phyloP scores from a whole-genome alignment of 352 stramenopile genomes.

The Phytopythium montanum region DNA sequence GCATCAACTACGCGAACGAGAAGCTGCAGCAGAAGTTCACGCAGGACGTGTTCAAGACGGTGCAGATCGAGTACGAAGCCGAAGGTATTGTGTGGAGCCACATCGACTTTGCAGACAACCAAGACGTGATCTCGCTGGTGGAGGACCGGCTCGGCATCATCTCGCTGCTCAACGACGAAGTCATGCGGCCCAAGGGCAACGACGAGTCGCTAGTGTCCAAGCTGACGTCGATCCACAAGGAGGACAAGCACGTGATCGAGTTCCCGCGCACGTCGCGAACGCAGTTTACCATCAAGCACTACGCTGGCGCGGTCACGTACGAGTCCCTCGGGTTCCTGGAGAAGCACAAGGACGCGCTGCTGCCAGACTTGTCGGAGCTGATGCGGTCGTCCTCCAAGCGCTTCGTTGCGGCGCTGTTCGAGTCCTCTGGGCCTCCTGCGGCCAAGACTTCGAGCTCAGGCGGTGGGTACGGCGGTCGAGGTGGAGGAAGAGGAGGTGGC shows the following conservation, averaged over 20 bases:
- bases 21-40: constrained; percentile 94
- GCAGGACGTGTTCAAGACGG: constrained; percentile 88
- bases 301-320: constrained; percentile 94
- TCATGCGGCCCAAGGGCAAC: constrained; percentile 84
- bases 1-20: constrained; percentile 92
- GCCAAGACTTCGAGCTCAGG: constrained; percentile 15
- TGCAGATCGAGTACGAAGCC: constrained; percentile 96
- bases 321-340: constrained; percentile 92
- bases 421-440: constrained; percentile 29
- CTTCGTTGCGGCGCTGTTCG: constrained; percentile 74
- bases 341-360: constrained; percentile 95
- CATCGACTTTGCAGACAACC: constrained; percentile 91
- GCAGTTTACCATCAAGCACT: constrained; percentile 95
- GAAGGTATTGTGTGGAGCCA: constrained; percentile 90
- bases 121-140: constrained; percentile 85
- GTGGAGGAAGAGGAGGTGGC: constrained; percentile 52
- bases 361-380: constrained; percentile 91
- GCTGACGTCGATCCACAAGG: constrained; percentile 78
- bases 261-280: constrained; percentile 82
- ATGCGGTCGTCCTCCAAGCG: constrained; percentile 74
- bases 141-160: constrained; percentile 89
- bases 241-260: constrained; percentile 85
- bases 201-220: constrained; percentile 87
- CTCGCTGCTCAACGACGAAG: constrained; percentile 88
- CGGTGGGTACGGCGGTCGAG: constrained; percentile 28